Conservation (phyloP, 805 yeast species). For the Naumovozyma dairenensis region DNA sequence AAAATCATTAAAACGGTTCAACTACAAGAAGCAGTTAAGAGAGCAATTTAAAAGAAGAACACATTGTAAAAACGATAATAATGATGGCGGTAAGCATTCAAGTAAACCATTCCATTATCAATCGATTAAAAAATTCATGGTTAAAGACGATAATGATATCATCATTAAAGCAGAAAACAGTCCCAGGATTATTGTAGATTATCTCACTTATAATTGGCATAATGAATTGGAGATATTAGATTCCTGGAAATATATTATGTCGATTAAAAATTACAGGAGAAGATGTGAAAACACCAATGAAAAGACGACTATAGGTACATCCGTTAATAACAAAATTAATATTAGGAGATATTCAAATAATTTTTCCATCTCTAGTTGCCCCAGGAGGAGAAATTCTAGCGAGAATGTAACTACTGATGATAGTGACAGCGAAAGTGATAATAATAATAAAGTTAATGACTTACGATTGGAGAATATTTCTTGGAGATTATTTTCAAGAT, state of each 20-base stretch:
- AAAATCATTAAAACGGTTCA: conserved; percentile 34
- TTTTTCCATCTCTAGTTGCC: no score
- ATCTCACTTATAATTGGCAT: conserved; percentile 86
- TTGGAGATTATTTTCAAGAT: conserved; percentile 64
- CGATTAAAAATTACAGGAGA: neutral
- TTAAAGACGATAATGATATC: conserved; percentile 63
- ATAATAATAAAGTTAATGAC: conserved; percentile 55
- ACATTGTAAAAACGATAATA: conserved; percentile 4
- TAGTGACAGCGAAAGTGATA: no score
- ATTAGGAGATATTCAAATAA: no score
- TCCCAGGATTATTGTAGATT: conserved; percentile 67
- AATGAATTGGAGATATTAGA: conserved; percentile 60
- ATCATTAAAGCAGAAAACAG: conserved; percentile 49
- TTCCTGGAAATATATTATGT: conserved; percentile 79
- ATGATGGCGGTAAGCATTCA: conserved; percentile 6
- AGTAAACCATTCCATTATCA: neutral
- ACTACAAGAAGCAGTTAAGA: no score
- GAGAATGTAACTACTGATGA: no score
- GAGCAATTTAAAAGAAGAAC: neutral
- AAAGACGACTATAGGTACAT: neutral
- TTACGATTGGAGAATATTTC: conserved; percentile 75
- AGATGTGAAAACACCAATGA: neutral
- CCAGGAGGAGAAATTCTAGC: no score
- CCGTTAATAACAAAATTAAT: no score
- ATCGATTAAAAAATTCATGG: neutral